Evolutionary conservation across 75 land plant species (phyloP).

Genomic region (Chamaecyparis obtusa): DNA sequence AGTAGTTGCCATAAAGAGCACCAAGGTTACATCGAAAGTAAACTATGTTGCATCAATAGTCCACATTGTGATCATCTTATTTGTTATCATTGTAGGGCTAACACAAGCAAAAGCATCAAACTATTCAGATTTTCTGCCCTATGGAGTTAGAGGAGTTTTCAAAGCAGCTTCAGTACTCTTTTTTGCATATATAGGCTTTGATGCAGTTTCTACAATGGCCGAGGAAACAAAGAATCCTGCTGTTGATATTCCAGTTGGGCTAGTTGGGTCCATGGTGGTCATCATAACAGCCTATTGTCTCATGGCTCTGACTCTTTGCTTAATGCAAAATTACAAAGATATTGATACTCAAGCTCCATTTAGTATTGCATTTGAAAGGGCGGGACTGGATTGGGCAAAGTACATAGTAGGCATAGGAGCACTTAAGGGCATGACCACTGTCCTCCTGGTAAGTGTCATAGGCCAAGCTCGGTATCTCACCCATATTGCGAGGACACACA

Average conservation of each 20-base stretch:
- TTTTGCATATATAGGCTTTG: slow-evolving; percentile 76
- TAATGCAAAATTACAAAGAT: slow-evolving; percentile 32
- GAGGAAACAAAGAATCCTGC: slow-evolving; percentile 71
- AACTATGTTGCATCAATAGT: slow-evolving; percentile 66
- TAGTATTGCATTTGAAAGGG: slow-evolving; percentile 35
- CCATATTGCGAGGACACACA: slow-evolving; percentile 87
- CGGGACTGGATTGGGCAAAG: slow-evolving; percentile 82
- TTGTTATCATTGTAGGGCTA: slow-evolving; percentile 81
- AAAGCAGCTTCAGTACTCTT: slow-evolving; percentile 52
- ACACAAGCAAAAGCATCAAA: slow-evolving; percentile 53
- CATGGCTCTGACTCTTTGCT: slow-evolving; percentile 47
- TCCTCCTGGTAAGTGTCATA: slow-evolving; percentile 63
- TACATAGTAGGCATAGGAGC: slow-evolving; percentile 88
- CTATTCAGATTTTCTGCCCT: slow-evolving; percentile 50
- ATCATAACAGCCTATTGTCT: slow-evolving; percentile 40
- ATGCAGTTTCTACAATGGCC: slow-evolving; percentile 71
- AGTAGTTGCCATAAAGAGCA: slow-evolving; percentile 45
- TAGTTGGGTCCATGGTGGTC: slow-evolving; percentile 57
- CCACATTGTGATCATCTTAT: slow-evolving; percentile 53
- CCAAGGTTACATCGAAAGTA: slow-evolving; percentile 60
- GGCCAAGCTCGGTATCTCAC: slow-evolving; percentile 85
- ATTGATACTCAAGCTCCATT: slow-evolving; percentile 65
- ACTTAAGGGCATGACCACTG: slow-evolving; percentile 84
- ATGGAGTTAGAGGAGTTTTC: slow-evolving; percentile 61
- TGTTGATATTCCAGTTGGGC: slow-evolving; percentile 67